Evolutionary conservation across 805 yeast genomes (phyloP).

Genomic region (Lipomyces yamadae): DNA sequence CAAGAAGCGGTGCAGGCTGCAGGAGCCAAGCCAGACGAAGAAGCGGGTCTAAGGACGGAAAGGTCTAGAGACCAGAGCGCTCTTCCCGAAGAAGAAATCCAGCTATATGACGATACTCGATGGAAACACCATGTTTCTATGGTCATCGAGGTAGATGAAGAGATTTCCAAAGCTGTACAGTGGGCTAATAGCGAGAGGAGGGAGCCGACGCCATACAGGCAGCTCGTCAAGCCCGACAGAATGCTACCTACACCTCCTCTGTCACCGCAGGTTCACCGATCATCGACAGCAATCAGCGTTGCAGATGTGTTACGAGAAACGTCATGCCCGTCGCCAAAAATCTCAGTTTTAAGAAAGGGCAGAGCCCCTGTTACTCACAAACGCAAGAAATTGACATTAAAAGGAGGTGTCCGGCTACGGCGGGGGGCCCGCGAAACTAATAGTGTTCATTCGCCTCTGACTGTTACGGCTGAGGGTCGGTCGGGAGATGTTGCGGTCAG

Average conservation of each 20-base stretch:
- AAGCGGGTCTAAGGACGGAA: not conserved
- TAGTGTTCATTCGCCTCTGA: not conserved
- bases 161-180: conserved; percentile 11
- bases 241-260: not conserved
- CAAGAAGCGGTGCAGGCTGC: conserved; percentile 7
- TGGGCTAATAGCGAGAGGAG: conserved; percentile 16
- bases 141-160: conserved; percentile 18
- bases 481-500: not conserved
- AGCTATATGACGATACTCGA: not conserved
- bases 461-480: not conserved
- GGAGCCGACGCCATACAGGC: not conserved
- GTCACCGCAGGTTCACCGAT: not conserved
- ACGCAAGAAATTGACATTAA: not conserved
- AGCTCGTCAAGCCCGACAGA: not conserved
- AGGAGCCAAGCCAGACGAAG: not conserved
- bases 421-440: not conserved
- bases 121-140: not conserved
- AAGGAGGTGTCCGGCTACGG: not conserved
- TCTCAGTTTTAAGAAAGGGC: not conserved
- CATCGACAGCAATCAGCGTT: not conserved
- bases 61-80: not conserved
- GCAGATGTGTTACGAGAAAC: not conserved
- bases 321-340: not conserved
- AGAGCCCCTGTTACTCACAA: not conserved
- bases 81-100: not conserved